These are phyloP conservation scores for Fusarium penzigii DNA, from an alignment of 2,329 filamentous ascomycete genomes.

Conservation along the genomic window DNA sequence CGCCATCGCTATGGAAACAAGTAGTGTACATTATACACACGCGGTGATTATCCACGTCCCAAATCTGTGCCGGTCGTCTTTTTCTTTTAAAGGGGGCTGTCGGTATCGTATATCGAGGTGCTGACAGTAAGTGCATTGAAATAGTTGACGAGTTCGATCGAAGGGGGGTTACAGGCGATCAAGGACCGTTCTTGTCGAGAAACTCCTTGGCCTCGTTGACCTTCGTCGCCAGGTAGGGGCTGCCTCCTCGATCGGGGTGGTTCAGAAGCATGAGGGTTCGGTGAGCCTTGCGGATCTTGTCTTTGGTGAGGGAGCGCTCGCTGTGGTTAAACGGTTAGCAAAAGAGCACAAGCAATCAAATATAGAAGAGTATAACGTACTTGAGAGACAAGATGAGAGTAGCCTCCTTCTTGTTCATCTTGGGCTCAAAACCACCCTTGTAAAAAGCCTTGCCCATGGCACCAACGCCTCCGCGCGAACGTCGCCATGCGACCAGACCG, in stretches of 20 bases:
- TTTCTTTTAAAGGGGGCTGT: conserved; percentile 1
- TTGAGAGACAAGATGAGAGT: conserved; percentile 86
- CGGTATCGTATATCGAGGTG: neutral
- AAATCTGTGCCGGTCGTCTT: conserved; percentile 12
- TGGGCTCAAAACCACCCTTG: conserved; percentile 96
- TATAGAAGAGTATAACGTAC: conserved; percentile 49
- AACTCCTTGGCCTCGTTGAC: conserved; percentile 98
- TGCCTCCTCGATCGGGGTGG: conserved; percentile 95
- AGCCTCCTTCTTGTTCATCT: conserved; percentile 92
- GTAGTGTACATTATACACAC: conserved; percentile 40
- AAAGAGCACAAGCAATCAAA: too few relatives aligned
- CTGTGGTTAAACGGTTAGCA: conserved; percentile 47
- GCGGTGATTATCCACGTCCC: conserved; percentile 12
- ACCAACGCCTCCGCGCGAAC: conserved; percentile 75
- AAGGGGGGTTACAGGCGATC: conserved; percentile 7
- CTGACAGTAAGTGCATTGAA: neutral
- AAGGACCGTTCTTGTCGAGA: conserved; percentile 66
- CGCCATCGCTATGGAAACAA: conserved; percentile 48
- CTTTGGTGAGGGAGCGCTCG: conserved; percentile 84
- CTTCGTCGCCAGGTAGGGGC: conserved; percentile 94
- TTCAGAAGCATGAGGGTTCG: conserved; percentile 95
- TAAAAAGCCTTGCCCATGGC: conserved; percentile 90
- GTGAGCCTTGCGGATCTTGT: conserved; percentile 94
- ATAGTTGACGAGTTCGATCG: neutral
- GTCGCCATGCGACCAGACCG: conserved; percentile 83